Evolutionary conservation across 2,329 filamentous ascomycete genomes (phyloP), one percentile per base, ranked within the genome.

Genomic region (Fusarium staphyleae): DNA sequence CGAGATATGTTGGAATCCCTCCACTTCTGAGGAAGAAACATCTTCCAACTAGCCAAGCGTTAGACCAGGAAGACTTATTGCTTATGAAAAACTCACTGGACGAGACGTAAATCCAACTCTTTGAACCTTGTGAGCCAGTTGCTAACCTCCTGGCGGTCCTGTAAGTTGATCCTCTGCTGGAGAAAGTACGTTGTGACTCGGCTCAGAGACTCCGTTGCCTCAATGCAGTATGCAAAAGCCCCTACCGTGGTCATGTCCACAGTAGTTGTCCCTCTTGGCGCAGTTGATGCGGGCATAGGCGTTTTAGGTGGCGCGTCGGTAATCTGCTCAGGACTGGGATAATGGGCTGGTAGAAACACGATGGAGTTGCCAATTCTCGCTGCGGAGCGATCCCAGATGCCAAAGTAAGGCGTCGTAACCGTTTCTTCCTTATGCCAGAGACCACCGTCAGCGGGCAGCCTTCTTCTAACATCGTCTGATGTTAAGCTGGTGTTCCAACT

Each of bases 81-180:
- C n/a, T 4, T 4, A 5, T 0, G 0, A 1, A 0, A 6, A 4
- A 56, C 69, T n/a, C 34, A 72, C 69, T 77, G 75, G 1, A 80
- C 75, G 0, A 80, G 67, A 0, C 76, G 72, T 0, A 80, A 55
- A 52, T 80, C 78, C 3, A 80, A 60, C 52, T 80, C 77, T 30
- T 80, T 80, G 65, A 80, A 81, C 7, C 77, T 63, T 5, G 72
- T 77, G 3, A 80, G 65, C 78, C 63, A 80, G 30, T 71, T 70
- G 4, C 72, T 67, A n/a, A 78, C 70, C 30, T 78, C 72, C 4
- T 75, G 71, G 0, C 71, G 67, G 45, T 77, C 70, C 4, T 63
- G 55, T 9, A 75, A 68, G 47, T 79, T 70, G 24, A 80, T 69
- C 8, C 66, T 66, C 44, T 79, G 76, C 37, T 77, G 76, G 0